Evolutionary conservation across 2,329 filamentous ascomycete species (phyloP), one percentile per base, ranked within the genome.

Genomic region (Neocatenulostroma microsporum): DNA sequence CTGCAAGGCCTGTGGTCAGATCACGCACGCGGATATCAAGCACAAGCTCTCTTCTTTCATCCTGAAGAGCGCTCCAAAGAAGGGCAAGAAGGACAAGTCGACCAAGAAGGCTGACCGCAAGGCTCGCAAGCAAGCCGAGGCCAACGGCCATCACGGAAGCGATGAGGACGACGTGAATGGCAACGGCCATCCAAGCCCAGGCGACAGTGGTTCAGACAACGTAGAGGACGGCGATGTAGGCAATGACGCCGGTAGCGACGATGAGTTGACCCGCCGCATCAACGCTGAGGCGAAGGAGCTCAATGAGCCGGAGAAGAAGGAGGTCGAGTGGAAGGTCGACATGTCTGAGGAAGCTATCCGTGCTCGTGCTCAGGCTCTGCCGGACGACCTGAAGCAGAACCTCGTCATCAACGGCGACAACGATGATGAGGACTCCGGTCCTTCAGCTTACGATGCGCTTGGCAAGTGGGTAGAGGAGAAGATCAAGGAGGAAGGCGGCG

Each of bases 41-140:
- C 79, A 94, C 63, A 98, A 98, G 75, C 80, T 98, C 49, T 93
- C 84, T 65, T 84, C 85, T 46, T 98, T 94, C 73, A 95, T 98
- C 62, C 69, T 96, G 62, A 96, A 96, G 77, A 93, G 91, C 62
- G 81, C 86, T 63, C 82, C 85, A 54, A 94, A 94, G 73, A 86
- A 86, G 66, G 77, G 78, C 55, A 95, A 95, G 76, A 94, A 94
- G 69, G 86, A 95, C 73, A 96, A 94, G 74, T 82, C 86, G 38
- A 84, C 84, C 64, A 93, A 91, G 72, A 91, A 91, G 62, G 83
- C 85, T 57, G 68, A 70, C 36, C 86, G 87, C 61, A 87, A 83
- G 64, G 87, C 88, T 51, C 89, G 86, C 70, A 83, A 86, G 65
- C 79, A 78, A 56, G 74, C 73, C 43, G 68, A 70, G 48, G 64